Conservation (phyloP, 2,329 filamentous ascomycete genomes). For the Elsinoe ampelina region DNA sequence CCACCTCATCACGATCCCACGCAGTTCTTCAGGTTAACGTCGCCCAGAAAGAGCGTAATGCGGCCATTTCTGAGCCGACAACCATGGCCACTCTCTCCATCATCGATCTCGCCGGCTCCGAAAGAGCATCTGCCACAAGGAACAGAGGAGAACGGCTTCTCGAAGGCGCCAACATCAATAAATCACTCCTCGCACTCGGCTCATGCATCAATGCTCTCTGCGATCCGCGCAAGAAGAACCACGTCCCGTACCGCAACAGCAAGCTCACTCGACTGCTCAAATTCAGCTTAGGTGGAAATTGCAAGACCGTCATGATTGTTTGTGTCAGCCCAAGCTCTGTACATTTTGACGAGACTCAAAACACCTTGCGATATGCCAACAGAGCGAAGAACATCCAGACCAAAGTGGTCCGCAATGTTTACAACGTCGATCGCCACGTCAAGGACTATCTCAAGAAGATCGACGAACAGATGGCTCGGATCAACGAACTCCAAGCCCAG, state of each 20-base stretch:
- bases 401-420: constrained; percentile 97
- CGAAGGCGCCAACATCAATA: constrained; percentile 99
- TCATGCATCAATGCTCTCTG: constrained; percentile 98
- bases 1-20: constrained; percentile 92
- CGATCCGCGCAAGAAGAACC: constrained; percentile 80
- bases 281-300: constrained; percentile 94
- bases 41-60: constrained; percentile 87
- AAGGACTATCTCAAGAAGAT: constrained; percentile 99
- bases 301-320: constrained; percentile 99
- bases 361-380: constrained; percentile 94
- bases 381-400: constrained; percentile 99
- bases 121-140: constrained; percentile 91
- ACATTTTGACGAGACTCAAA: constrained; percentile 97
- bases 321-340: constrained; percentile 94
- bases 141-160: constrained; percentile 84
- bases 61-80: constrained; percentile 83
- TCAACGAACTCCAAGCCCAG: constrained; percentile 88
- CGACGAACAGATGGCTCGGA: constrained; percentile 93
- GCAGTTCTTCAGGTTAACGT: constrained; percentile 96
- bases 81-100: constrained; percentile 98
- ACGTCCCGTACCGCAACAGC: constrained; percentile 95
- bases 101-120: constrained; percentile 92
- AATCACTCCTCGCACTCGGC: constrained; percentile 85
- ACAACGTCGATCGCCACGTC: constrained; percentile 97
- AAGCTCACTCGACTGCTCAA: constrained; percentile 93